Evolutionary conservation across 768 basidiomycete genomes (phyloP).

Genomic region (Hericium erinaceus): DNA sequence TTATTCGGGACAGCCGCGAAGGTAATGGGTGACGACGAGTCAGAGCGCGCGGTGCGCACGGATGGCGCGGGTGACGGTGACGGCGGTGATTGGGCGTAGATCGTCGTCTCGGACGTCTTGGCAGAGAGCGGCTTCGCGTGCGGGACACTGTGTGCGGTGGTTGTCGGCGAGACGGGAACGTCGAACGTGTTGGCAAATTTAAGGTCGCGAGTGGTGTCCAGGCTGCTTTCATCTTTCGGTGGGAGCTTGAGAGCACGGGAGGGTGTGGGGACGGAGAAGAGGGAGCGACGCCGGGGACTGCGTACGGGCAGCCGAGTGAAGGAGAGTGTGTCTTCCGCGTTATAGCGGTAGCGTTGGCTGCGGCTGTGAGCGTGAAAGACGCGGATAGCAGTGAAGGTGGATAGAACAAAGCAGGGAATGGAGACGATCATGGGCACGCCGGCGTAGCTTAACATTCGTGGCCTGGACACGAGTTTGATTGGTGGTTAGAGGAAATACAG

Average conservation of each 20-base stretch:
- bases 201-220: not conserved
- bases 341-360: not conserved
- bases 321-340: not conserved
- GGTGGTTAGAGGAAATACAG: not conserved
- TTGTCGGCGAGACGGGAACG: not conserved
- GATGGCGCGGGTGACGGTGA: not conserved
- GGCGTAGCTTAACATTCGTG: slow-evolving; percentile 55
- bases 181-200: not conserved
- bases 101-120: not conserved
- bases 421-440: slow-evolving; percentile 43
- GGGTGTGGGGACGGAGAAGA: not conserved
- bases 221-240: not conserved
- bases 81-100: not conserved
- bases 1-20: slow-evolving; percentile 3
- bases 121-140: not conserved
- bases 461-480: slow-evolving; percentile 29
- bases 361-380: slow-evolving; percentile 1
- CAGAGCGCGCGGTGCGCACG: not conserved
- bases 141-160: not conserved
- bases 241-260: not conserved
- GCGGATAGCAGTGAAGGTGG: slow-evolving; percentile 31
- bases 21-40: slow-evolving; percentile 9
- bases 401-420: slow-evolving; percentile 44
- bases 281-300: not conserved
- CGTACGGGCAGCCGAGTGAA: not conserved